phyloP scores from a whole-genome alignment of 1,139 yeast species.

The Blastobotrys ciferrii region DNA sequence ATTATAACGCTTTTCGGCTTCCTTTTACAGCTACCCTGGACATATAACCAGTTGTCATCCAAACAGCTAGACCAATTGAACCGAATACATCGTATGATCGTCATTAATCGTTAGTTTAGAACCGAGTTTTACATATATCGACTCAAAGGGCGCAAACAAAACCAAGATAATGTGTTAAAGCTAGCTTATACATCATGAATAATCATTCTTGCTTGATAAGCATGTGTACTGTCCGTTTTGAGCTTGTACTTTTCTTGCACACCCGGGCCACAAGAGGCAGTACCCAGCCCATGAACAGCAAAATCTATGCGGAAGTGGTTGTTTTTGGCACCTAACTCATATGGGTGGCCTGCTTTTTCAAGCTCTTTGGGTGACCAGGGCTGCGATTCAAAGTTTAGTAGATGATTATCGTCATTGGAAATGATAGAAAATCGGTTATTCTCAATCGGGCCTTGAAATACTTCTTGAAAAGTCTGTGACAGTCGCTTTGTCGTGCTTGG shows the following conservation, averaged over 20 bases:
- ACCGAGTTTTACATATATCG: too few relatives aligned
- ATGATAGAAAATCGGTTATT: slow-evolving; percentile 8
- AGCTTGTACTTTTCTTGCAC: slow-evolving; percentile 20
- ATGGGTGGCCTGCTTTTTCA: slow-evolving; percentile 34
- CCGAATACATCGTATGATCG: too few relatives aligned
- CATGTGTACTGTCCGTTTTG: background rate
- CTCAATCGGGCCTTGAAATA: slow-evolving; percentile 5
- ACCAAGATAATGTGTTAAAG: background rate
- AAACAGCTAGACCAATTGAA: too few relatives aligned
- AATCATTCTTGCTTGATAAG: background rate
- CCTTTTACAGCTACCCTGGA: too few relatives aligned
- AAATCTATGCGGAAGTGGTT: slow-evolving; percentile 32
- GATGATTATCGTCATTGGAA: background rate
- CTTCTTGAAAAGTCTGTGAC: slow-evolving; percentile 4
- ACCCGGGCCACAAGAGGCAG: slow-evolving; percentile 39
- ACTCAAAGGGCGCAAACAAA: too few relatives aligned
- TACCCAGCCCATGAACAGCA: slow-evolving; percentile 38
- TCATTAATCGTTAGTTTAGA: too few relatives aligned
- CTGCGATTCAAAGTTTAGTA: slow-evolving; percentile 19
- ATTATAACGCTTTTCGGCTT: too few relatives aligned
- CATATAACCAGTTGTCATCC: too few relatives aligned
- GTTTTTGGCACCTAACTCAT: slow-evolving; percentile 26
- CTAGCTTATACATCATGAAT: background rate
- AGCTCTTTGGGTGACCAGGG: slow-evolving; percentile 16
- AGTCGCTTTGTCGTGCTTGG: background rate